Conservation (phyloP, 1,284 basidiomycete genomes). For the Ceratobasidium sp. region DNA sequence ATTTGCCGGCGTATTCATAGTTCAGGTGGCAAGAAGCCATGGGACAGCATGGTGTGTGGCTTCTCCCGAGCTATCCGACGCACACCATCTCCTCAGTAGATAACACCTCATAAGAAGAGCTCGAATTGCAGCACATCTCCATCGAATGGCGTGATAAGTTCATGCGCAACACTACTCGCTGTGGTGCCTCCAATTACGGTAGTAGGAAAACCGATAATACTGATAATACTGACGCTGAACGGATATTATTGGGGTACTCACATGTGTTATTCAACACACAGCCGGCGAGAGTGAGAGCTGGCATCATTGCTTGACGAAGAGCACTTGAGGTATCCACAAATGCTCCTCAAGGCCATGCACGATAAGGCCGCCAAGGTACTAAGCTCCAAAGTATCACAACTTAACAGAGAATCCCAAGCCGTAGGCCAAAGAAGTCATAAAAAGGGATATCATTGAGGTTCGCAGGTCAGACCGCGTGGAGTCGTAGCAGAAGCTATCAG, state of each 20-base stretch:
- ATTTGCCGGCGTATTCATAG: background rate
- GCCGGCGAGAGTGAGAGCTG: no score
- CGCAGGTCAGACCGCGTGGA: background rate
- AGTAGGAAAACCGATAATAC: no score
- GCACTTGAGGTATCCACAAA: no score
- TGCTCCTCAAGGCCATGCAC: no score
- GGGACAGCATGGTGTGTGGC: slow-evolving; percentile 28
- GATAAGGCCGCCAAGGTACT: no score
- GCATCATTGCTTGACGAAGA: no score
- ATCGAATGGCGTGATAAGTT: slow-evolving; percentile 18
- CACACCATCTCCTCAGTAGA: slow-evolving; percentile 18
- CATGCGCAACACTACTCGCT: background rate
- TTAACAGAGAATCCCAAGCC: background rate
- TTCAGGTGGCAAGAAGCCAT: slow-evolving; percentile 16
- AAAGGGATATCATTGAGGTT: background rate
- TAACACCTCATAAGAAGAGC: background rate
- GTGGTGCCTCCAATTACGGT: background rate
- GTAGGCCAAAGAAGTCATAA: background rate
- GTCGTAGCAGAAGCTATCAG: slow-evolving; percentile 57
- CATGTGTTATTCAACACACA: no score
- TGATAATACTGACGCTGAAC: no score
- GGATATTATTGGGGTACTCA: no score
- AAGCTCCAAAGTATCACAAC: no score
- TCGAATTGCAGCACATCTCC: slow-evolving; percentile 8
- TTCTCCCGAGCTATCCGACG: slow-evolving; percentile 32